These are phyloP conservation scores for Grigorovia transvaalensis DNA, from an alignment of 805 yeast species.

Conservation along the genomic window DNA sequence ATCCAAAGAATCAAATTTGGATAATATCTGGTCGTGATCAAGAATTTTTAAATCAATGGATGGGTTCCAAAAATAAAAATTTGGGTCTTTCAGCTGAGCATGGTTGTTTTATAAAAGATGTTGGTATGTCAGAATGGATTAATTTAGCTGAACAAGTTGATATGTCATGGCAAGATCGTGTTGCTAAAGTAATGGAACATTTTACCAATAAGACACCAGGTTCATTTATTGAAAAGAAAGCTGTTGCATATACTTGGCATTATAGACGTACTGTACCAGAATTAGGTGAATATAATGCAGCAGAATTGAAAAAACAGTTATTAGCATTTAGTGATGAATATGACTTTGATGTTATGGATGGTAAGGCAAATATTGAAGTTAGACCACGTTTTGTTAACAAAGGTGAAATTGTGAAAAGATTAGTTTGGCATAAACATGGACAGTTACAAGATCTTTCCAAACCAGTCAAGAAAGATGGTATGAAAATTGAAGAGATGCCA, in stretches of 20 bases:
- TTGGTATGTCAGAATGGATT: constrained; percentile 60
- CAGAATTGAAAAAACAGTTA: constrained; percentile 56
- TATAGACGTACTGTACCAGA: constrained; percentile 92
- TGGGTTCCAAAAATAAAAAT: constrained; percentile 51
- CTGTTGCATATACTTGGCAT: constrained; percentile 97
- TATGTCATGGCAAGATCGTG: constrained; percentile 91
- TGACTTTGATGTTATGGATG: constrained; percentile 92
- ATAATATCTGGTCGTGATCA: constrained; percentile 94
- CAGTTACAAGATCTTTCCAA: constrained; percentile 35
- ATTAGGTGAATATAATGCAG: constrained; percentile 79
- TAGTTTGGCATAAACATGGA: constrained; percentile 59
- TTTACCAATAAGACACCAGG: constrained; percentile 90
- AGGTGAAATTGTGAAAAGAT: constrained; percentile 85
- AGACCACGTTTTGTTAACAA: constrained; percentile 90
- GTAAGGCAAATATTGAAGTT: constrained; percentile 96
- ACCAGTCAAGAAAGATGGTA: constrained; percentile 20
- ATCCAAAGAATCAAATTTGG: constrained; percentile 84
- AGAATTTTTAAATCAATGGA: constrained; percentile 76
- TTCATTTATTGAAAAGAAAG: constrained; percentile 71
- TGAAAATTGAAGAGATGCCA: constrained; percentile 43
- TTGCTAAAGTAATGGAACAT: constrained; percentile 56
- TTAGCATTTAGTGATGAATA: constrained; percentile 50
- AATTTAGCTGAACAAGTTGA: constrained; percentile 75
- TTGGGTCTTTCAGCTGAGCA: constrained; percentile 93
- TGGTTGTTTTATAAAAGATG: constrained; percentile 84